Evolutionary conservation across 1,139 yeast species (phyloP).

Genomic region (Williopsis jadinii): DNA sequence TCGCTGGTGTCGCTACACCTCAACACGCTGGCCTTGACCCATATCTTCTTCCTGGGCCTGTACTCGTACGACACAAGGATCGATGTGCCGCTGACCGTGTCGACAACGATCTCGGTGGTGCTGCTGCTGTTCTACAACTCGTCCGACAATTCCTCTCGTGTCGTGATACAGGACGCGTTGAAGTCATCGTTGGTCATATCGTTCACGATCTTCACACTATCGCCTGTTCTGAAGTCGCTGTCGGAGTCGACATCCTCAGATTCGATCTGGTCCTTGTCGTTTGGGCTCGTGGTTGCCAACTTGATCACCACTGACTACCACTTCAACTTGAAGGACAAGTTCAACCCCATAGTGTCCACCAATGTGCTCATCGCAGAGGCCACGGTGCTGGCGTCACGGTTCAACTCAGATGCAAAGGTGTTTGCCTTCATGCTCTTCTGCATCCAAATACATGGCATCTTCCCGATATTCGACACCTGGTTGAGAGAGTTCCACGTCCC

Average conservation of each 20-base stretch:
- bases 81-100: slow-evolving; percentile 16
- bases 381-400: slow-evolving; percentile 81
- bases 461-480: slow-evolving; percentile 65
- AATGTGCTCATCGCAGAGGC: slow-evolving; percentile 82
- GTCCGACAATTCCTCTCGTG: slow-evolving; percentile 4
- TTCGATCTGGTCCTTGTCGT: slow-evolving; percentile 89
- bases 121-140: slow-evolving; percentile 31
- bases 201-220: slow-evolving; percentile 64
- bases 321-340: slow-evolving; percentile 23
- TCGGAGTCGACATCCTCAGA: slow-evolving; percentile 88
- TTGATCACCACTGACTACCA: slow-evolving; percentile 19
- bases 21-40: slow-evolving; percentile 52
- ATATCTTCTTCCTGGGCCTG: slow-evolving; percentile 54
- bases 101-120: slow-evolving; percentile 24
- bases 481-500: slow-evolving; percentile 34
- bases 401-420: slow-evolving; percentile 65
- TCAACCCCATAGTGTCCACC: slow-evolving; percentile 52
- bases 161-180: slow-evolving; percentile 23
- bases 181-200: slow-evolving; percentile 66
- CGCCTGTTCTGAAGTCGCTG: slow-evolving; percentile 85
- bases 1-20: slow-evolving; percentile 62
- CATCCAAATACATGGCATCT: slow-evolving; percentile 61
- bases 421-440: slow-evolving; percentile 76
- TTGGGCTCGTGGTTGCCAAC: slow-evolving; percentile 62
- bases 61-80: slow-evolving; percentile 29